Conservation (phyloP, 2,329 filamentous ascomycete genomes). For the Sporothrix curviconia region DNA sequence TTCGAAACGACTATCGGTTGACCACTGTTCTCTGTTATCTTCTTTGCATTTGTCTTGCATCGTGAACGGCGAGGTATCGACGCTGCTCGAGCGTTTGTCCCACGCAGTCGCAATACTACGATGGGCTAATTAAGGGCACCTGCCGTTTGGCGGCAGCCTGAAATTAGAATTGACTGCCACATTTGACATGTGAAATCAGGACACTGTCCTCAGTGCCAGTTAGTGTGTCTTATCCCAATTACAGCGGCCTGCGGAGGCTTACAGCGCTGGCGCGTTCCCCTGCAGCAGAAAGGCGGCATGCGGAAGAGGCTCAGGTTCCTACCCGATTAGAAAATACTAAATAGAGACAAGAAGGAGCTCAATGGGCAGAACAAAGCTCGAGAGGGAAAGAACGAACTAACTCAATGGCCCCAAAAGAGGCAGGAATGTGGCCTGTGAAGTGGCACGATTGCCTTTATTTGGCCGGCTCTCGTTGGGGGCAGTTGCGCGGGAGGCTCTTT, state of each 20-base stretch:
- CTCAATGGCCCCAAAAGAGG: background rate
- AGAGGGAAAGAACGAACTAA: background rate
- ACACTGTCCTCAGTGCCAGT: background rate
- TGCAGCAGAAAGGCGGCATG: no score
- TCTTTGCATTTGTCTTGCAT: no score
- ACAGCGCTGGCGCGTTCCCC: no score
- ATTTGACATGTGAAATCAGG: constrained; percentile 11
- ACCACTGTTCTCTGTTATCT: no score
- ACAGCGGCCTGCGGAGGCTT: no score
- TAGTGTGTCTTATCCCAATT: background rate
- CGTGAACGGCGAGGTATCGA: no score
- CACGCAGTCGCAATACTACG: no score
- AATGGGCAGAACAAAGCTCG: background rate
- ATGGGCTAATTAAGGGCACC: background rate
- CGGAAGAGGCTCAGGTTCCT: background rate
- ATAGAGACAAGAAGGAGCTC: background rate
- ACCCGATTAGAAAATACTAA: background rate
- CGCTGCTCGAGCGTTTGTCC: no score
- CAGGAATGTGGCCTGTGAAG: constrained; percentile 7
- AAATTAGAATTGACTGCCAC: background rate
- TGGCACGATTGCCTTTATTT: constrained; percentile 6
- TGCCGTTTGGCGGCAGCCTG: background rate
- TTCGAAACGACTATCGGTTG: no score
- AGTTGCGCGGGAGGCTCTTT: background rate
- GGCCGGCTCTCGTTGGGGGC: background rate